Evolutionary conservation across 2,329 filamentous ascomycete species (phyloP), one percentile per base, ranked within the genome.

Genomic region (Colletotrichum tropicicola): DNA sequence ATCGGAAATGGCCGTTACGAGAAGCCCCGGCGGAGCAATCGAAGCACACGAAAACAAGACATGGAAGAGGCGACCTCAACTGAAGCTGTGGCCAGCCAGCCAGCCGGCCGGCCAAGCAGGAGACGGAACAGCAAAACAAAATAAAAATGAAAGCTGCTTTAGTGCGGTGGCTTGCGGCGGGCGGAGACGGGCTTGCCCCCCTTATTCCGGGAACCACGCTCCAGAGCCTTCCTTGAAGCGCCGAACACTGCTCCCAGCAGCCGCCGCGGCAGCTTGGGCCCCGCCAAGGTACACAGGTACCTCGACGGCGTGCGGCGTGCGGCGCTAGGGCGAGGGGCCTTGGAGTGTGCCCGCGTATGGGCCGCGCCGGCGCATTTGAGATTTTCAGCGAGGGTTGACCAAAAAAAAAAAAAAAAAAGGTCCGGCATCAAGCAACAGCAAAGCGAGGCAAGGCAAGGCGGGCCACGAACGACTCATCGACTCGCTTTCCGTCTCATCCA

Each of bases 1-100:
- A 23, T 62, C 62, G 62, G 62, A 65, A 61, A 37, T 65, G 49
- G 58, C 62, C 62, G 62, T 21, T 30, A 51, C 62, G 44, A 61
- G 5, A 55, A 61, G 39, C 21, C 45, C 58, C 62, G 58, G 44
- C 8, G 25, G 37, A 25, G 19, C 17, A 43, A 21, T 21, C 13
- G 35, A 51, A 17, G 12, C 17, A 21, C 6, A 43, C 39, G n/a
- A 30, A 21, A 37, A 25, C 12, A 12, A 44, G 55, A 15, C 51
- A 55, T 44, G 28, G 25, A 41, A 35, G n/a, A 43, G 25, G 41
- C 30, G 25, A 54, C 25, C 32, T 49, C 51, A 39, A 41, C 47
- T 54, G 35, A 61, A 41, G n/a, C 43, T 48, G 43, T 37, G 39
- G 37, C 19, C 49, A 43, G 41, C 15, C 51, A n/a, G 37, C n/a